These are phyloP conservation scores for Lathyrus oleraceus DNA, from an alignment of 306 rosid species.

Conservation along the genomic window DNA sequence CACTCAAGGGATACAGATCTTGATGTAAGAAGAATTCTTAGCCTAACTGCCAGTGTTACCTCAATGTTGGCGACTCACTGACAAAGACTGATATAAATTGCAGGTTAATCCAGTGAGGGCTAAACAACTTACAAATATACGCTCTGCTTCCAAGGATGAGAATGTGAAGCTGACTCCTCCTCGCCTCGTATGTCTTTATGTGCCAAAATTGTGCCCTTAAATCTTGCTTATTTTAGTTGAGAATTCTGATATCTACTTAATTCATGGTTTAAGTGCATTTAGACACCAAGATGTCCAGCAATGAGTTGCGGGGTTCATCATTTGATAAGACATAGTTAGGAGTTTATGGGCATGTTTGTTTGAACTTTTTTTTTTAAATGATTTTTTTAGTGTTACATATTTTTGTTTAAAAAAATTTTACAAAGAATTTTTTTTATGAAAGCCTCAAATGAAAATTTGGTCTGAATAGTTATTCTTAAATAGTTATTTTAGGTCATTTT, in stretches of 20 bases:
- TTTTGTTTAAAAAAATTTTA: too few species aligned
- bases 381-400: too few species aligned
- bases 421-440: too few species aligned
- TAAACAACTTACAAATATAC: slow-evolving; percentile 77
- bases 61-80: slow-evolving; percentile 31
- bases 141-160: slow-evolving; percentile 81
- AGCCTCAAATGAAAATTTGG: too few species aligned
- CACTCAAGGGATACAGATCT: slow-evolving; percentile 89
- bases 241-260: slow-evolving; percentile 9
- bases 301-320: slow-evolving; percentile 28
- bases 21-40: slow-evolving; percentile 58
- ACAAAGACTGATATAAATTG: slow-evolving; percentile 32
- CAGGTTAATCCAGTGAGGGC: slow-evolving; percentile 86
- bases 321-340: slow-evolving; percentile 5
- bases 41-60: slow-evolving; percentile 19
- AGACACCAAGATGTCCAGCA: slow-evolving; percentile 5
- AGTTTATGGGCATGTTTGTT: neutral
- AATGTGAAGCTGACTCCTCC: slow-evolving; percentile 90
- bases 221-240: slow-evolving; percentile 17
- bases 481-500: too few species aligned
- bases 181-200: slow-evolving; percentile 70
- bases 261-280: slow-evolving; percentile 10
- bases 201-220: slow-evolving; percentile 12
- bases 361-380: too few species aligned
- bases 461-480: too few species aligned